These are phyloP conservation scores for Euryodendron excelsum DNA, from an alignment of 148 eudicot species.

Conservation along the genomic window DNA sequence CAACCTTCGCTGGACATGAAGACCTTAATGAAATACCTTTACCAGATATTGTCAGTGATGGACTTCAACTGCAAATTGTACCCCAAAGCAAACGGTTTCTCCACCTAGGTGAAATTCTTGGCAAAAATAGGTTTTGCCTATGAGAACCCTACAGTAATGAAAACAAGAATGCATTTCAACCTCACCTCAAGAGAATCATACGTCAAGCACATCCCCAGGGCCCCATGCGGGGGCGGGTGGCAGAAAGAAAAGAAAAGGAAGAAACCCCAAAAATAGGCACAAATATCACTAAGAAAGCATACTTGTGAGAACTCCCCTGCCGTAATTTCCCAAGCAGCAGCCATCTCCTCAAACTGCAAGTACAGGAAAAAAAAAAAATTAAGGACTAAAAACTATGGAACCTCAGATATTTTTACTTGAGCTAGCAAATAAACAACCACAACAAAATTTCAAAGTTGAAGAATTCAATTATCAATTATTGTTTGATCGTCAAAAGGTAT, in stretches of 20 bases:
- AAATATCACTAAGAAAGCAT: constrained; percentile 7
- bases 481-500: background rate
- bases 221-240: too few species aligned
- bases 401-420: background rate
- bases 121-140: constrained; percentile 43
- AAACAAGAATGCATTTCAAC: background rate
- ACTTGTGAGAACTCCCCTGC: constrained; percentile 42
- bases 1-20: constrained; percentile 22
- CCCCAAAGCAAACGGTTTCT: constrained; percentile 37
- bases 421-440: too few species aligned
- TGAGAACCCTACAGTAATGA: constrained; percentile 41
- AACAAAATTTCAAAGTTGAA: background rate
- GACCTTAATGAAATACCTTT: constrained; percentile 20
- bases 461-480: background rate
- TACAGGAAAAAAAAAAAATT: background rate
- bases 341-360: constrained; percentile 26
- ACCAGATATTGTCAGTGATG: constrained; percentile 23
- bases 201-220: background rate
- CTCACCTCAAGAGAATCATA: background rate
- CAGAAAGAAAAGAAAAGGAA: background rate
- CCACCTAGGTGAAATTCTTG: constrained; percentile 32
- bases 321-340: constrained; percentile 34
- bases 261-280: background rate
- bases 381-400: background rate
- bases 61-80: constrained; percentile 12